A percentile compares a stretch with the other conserved stretches of the same genome.
These are phyloP conservation scores for Colletotrichum simmondsii DNA, from an alignment of 2,329 filamentous ascomycete genomes.

Conservation along the genomic window DNA sequence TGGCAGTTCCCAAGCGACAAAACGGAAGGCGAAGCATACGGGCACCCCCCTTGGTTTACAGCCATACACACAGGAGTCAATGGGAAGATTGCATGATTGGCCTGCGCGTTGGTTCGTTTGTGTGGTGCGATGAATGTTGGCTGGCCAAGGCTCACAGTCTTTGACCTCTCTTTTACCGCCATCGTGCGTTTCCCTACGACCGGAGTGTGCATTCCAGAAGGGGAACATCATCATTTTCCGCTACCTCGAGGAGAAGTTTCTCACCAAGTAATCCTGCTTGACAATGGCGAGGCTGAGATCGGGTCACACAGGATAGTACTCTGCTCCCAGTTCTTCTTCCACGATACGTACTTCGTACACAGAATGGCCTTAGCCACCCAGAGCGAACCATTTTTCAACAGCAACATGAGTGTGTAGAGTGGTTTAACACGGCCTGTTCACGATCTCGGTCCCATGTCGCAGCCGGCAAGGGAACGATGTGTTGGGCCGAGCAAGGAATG, in stretches of 20 bases:
- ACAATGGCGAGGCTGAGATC: neutral
- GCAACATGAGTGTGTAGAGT: neutral
- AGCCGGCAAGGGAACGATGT: neutral
- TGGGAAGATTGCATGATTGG: neutral
- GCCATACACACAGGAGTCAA: neutral
- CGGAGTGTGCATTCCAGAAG: slow-evolving; percentile 11
- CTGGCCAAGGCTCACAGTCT: neutral
- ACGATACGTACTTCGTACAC: neutral
- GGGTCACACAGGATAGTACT: neutral
- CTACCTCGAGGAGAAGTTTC: neutral
- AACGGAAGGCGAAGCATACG: neutral
- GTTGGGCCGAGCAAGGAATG: slow-evolving; percentile 1
- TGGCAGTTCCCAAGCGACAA: neutral
- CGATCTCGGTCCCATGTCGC: neutral
- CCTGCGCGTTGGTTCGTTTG: slow-evolving; percentile 1
- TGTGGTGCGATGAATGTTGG: neutral
- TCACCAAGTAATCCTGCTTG: neutral
- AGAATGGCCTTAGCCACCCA: neutral
- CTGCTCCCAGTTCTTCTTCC: neutral
- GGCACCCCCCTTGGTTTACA: slow-evolving; percentile 1
- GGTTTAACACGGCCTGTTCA: neutral
- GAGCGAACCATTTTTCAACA: neutral
- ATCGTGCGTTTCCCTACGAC: slow-evolving; percentile 2
- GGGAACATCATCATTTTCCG: slow-evolving; percentile 12
- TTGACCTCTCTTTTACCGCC: neutral